Evolutionary conservation across 2,329 filamentous ascomycete species (phyloP).

Genomic region (Penicillium sp.): DNA sequence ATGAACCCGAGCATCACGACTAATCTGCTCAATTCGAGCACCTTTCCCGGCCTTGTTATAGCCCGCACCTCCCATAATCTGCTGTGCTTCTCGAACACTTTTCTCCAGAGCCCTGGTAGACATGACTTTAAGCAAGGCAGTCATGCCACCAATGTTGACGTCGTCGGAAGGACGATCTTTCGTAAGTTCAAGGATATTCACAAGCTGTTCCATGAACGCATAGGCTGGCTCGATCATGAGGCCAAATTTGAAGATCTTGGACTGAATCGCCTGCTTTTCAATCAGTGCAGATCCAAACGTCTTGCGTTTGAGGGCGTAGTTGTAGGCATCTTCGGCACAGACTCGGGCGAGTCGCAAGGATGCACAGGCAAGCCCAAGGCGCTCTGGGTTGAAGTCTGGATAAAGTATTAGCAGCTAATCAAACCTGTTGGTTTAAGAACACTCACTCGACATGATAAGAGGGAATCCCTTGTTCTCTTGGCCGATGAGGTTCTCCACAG

Average conservation of each 20-base stretch:
- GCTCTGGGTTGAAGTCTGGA: conserved; percentile 70
- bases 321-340: conserved; percentile 59
- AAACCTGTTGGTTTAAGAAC: neutral
- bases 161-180: conserved; percentile 38
- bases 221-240: conserved; percentile 60
- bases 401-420: neutral
- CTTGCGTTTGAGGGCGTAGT: conserved; percentile 62
- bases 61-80: conserved; percentile 53
- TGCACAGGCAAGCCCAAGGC: conserved; percentile 63
- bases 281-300: conserved; percentile 61
- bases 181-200: conserved; percentile 51
- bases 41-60: conserved; percentile 52
- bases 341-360: conserved; percentile 61
- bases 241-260: conserved; percentile 59
- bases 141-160: conserved; percentile 51
- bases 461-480: conserved; percentile 67
- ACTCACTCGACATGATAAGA: conserved; percentile 65
- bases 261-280: conserved; percentile 57
- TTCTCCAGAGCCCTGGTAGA: conserved; percentile 53
- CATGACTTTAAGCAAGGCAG: conserved; percentile 53
- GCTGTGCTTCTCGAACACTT: conserved; percentile 55
- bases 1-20: conserved; percentile 51
- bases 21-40: conserved; percentile 53
- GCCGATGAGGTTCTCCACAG: conserved; percentile 66
- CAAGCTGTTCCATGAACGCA: conserved; percentile 61